Base-by-base conservation (phyloP, 2,329 filamentous ascomycete genomes). In the Incumbomyces lentus region DNA sequence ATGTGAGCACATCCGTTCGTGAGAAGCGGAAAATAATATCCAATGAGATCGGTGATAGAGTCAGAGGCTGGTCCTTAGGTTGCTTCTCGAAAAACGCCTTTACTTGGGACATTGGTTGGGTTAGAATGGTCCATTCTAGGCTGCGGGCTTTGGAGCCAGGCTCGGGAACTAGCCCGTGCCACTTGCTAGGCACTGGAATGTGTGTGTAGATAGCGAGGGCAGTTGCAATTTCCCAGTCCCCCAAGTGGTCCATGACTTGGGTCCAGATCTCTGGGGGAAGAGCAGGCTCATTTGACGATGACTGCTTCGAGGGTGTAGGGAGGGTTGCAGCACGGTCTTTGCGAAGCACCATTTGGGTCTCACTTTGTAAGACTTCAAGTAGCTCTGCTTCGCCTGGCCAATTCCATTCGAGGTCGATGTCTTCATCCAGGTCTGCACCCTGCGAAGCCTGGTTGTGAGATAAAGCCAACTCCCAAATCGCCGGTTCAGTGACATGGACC, bases 21-120 rank as follows among this genome's bases (percentile, higher is more conserved):
- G 82, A 85, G 62, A 95, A 95, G 54, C 92, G 88, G 69, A 95
- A 87, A 56, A 95, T 88, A 34, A 95, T 76, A 59, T 89, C 88
- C 51, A 92, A 84, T 32, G 86, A 85, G 1, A 93, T 72, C 2
- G 82, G 82, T 0, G 88, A 92, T 11, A 95, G 73, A 53, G 82
- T 56, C 31, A 52, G 51, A 73, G 53, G 70, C 54, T 86, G 83
- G 19, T 78, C 78, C 30, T 83, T 79, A 0, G 84, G 81, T 14
- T 85, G 83, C 32, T 78, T 66, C 6, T 82, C 70, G 18, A 71
- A 77, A 34, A 95, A 75, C 57, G 86, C 81, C 44, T 79, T 76
- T 60, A 86, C 86, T 30, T 82, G 78, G 0, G 74, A 65, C 5
- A 85, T 76, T 31, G 80, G 78, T 45, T 81, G 79, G 1, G 83